phyloP scores from a whole-genome alignment of 2,329 filamentous ascomycete genomes.

The Hypoxylon sp. region DNA sequence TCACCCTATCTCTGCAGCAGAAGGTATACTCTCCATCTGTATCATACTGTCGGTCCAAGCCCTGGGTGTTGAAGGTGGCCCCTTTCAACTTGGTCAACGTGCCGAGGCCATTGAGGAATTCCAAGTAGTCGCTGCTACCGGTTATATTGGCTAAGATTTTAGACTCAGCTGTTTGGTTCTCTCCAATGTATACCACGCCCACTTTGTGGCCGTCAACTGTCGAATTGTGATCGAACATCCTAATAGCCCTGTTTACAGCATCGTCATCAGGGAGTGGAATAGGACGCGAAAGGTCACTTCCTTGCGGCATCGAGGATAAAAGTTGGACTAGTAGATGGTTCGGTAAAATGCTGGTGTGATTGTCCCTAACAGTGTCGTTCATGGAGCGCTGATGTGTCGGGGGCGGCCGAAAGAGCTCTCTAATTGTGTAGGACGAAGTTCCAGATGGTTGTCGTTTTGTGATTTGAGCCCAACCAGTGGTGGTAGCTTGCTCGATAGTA shows the following conservation, averaged over 20 bases:
- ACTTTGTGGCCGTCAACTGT: conserved; percentile 96
- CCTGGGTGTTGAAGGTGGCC: conserved; percentile 91
- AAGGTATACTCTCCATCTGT: conserved; percentile 88
- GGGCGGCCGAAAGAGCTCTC: conserved; percentile 66
- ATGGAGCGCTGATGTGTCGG: conserved; percentile 64
- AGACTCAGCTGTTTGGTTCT: conserved; percentile 81
- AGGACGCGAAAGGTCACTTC: conserved; percentile 67
- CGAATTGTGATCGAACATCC: conserved; percentile 83
- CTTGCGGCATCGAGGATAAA: conserved; percentile 68
- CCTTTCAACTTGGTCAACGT: conserved; percentile 82
- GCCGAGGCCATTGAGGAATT: conserved; percentile 84
- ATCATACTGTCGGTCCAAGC: conserved; percentile 80
- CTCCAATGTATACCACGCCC: conserved; percentile 90
- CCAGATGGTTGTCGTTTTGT: conserved; percentile 77
- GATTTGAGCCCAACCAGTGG: conserved; percentile 73
- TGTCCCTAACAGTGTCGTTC: conserved; percentile 59
- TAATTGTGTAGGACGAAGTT: conserved; percentile 66
- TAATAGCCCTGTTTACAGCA: conserved; percentile 75
- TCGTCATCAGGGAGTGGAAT: conserved; percentile 79
- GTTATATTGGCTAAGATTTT: conserved; percentile 88
- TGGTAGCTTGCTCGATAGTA: conserved; percentile 74
- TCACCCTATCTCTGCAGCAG: conserved; percentile 93
- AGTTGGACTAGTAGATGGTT: conserved; percentile 78
- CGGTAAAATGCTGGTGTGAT: conserved; percentile 69
- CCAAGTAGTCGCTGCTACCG: conserved; percentile 86